Base-by-base conservation (phyloP, 2,329 filamentous ascomycete species). In the Paracorniculantispora psalliotae region DNA sequence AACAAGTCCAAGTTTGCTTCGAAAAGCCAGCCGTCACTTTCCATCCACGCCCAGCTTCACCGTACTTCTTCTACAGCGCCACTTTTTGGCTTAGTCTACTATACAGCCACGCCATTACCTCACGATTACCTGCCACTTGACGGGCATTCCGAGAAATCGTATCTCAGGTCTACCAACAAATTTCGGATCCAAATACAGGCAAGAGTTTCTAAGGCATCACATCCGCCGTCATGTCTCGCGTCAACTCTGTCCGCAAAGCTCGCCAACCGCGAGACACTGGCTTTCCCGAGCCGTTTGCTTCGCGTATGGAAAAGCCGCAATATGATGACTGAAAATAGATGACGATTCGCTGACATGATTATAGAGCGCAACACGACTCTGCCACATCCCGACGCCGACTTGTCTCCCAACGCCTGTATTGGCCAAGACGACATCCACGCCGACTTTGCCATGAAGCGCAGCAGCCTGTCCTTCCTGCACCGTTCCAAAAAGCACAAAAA, bases 331-430 rank as follows among this genome's bases (percentile, higher is more conserved):
- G 0, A 21, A n/a, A 21, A 33, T 1, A 26, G 7, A 12, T 1
- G 7, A 43, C n/a, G n/a, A n/a, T n/a, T n/a, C n/a, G n/a, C 47
- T 59, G 8, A 59, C 47, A 19, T 3, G 4, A 51, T 35, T 30
- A 12, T 8, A 80, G 79, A 70, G 48, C 76, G 79, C 62, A 87
- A 85, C 65, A 88, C 85, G 15, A 85, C 83, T 2, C 74, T 83
- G 17, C 82, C 81, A 21, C 84, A 87, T 61, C 85, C 85, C 23
- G 83, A 85, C 19, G 85, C 85, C 60, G 78, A 85, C 64, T 75
- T 82, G 7, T 80, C 78, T 15, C 78, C 79, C 51, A 77, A 82
- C 61, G 84, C 83, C 47, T 79, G 74, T 65, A 82, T 88, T 60
- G 78, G 78, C 41, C 77, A 80, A 57, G 77, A 81, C 56, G 82